Evolutionary conservation across 192 early-diverging fungal species (phyloP).

Genomic region (Thamnidium elegans): DNA sequence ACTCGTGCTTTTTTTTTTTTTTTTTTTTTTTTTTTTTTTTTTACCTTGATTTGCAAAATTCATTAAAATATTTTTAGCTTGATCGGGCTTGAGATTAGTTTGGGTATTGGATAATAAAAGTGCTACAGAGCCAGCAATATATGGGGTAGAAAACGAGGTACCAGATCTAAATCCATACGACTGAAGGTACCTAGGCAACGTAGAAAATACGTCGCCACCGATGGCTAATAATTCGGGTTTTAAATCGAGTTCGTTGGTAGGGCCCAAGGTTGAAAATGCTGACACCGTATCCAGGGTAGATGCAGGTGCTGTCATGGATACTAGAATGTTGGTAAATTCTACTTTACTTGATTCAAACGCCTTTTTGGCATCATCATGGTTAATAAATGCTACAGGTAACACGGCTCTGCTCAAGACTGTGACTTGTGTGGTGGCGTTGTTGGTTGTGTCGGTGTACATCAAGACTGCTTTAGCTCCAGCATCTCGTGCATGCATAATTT

Average conservation of each 20-base stretch:
- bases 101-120: slow-evolving; percentile 32
- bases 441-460: slow-evolving; percentile 48
- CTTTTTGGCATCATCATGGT: background rate
- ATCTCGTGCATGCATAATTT: slow-evolving; percentile 49
- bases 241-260: slow-evolving; percentile 62
- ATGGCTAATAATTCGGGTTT: slow-evolving; percentile 53
- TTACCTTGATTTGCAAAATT: slow-evolving; percentile 31
- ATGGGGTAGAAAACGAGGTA: slow-evolving; percentile 58
- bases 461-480: slow-evolving; percentile 66
- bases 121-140: slow-evolving; percentile 45
- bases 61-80: slow-evolving; percentile 23
- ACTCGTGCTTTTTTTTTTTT: background rate
- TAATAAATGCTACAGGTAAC: slow-evolving; percentile 25
- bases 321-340: slow-evolving; percentile 16
- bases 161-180: slow-evolving; percentile 46
- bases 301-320: slow-evolving; percentile 1
- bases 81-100: background rate
- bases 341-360: slow-evolving; percentile 1
- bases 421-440: slow-evolving; percentile 5
- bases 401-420: background rate
- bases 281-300: slow-evolving; percentile 41
- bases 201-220: slow-evolving; percentile 53
- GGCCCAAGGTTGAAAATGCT: slow-evolving; percentile 69
- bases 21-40: background rate
- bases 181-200: slow-evolving; percentile 38